Evolutionary conservation across 306 rosid species (phyloP).

Genomic region (Pueraria montana): DNA sequence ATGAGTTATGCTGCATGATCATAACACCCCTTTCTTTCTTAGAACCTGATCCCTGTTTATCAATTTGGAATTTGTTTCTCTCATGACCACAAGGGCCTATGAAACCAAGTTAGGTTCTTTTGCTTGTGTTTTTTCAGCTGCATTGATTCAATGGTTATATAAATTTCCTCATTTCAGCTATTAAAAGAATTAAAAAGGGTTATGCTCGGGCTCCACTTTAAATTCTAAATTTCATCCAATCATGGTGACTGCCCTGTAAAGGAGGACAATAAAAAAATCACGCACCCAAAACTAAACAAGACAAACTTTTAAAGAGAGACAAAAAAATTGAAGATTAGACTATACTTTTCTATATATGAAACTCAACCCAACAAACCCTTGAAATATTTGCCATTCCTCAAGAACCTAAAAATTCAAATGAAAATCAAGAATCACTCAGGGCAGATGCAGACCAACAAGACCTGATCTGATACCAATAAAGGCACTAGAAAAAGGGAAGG

Average conservation of each 20-base stretch:
- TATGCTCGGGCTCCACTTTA: slow-evolving; percentile 8
- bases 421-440: slow-evolving; percentile 30
- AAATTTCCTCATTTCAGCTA: slow-evolving; percentile 30
- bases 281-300: slow-evolving; percentile 36
- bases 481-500: neutral
- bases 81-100: slow-evolving; percentile 7
- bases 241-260: neutral
- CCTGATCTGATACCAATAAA: neutral
- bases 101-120: slow-evolving; percentile 1
- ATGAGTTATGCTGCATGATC: neutral
- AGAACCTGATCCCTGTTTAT: neutral
- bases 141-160: neutral
- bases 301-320: slow-evolving; percentile 8
- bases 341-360: neutral
- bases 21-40: neutral
- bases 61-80: slow-evolving; percentile 33
- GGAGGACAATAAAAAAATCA: slow-evolving; percentile 16
- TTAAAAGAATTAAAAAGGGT: neutral
- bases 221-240: slow-evolving; percentile 19
- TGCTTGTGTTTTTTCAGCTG: slow-evolving; percentile 6
- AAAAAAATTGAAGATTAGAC: slow-evolving; percentile 1
- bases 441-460: neutral
- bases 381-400: slow-evolving; percentile 39
- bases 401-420: slow-evolving; percentile 34
- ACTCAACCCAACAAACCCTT: slow-evolving; percentile 18